Conservation (phyloP, 371 early-diverging fungal species). For the Sporodiniella umbellata region DNA sequence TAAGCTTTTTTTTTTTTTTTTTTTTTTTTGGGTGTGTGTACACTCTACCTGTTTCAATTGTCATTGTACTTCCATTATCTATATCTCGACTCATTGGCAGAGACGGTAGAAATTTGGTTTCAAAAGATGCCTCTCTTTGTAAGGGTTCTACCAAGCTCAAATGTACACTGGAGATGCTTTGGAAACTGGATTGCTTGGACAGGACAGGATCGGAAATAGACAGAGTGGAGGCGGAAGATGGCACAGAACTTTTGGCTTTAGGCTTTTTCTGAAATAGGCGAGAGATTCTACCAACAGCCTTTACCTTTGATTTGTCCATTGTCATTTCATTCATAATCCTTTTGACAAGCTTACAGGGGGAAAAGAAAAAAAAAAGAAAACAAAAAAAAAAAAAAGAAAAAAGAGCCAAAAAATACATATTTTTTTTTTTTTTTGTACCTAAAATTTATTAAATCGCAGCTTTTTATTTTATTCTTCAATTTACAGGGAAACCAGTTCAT, state of each 20-base stretch:
- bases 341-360: neutral
- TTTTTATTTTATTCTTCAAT: too few relatives aligned
- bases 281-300: conserved; percentile 39
- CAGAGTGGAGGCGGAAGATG: conserved; percentile 24
- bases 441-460: neutral
- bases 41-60: conserved; percentile 1
- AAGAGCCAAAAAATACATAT: neutral
- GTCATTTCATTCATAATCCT: neutral
- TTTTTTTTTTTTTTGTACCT: neutral
- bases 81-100: neutral
- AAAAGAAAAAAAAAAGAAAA: neutral
- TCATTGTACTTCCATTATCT: neutral
- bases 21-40: neutral
- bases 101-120: neutral
- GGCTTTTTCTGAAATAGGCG: conserved; percentile 41
- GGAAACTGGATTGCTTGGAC: conserved; percentile 10
- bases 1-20: neutral
- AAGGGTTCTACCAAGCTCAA: conserved; percentile 1
- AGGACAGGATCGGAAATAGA: conserved; percentile 25
- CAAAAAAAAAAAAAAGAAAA: neutral
- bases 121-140: conserved; percentile 7
- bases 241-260: conserved; percentile 20
- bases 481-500: neutral
- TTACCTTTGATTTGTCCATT: conserved; percentile 21
- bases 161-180: conserved; percentile 7